Evolutionary conservation across 2,329 filamentous ascomycete species (phyloP).

Genomic region (Hypoxylon sp.): DNA sequence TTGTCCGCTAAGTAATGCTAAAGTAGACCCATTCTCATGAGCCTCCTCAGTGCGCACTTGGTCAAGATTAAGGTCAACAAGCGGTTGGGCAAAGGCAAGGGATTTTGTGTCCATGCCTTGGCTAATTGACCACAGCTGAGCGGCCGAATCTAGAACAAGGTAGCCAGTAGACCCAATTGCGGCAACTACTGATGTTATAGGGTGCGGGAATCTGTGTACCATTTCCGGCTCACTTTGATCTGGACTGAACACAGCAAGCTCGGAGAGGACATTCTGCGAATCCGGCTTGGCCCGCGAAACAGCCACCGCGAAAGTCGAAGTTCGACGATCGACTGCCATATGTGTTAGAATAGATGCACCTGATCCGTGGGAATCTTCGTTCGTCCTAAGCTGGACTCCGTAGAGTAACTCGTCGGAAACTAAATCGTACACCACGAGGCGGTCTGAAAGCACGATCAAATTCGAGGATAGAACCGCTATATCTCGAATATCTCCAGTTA

Average conservation of each 20-base stretch:
- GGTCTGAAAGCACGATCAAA: constrained; percentile 79
- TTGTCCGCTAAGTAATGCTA: constrained; percentile 54
- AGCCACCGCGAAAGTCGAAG: constrained; percentile 75
- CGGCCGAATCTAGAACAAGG: constrained; percentile 79
- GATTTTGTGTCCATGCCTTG: constrained; percentile 69
- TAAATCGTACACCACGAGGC: constrained; percentile 84
- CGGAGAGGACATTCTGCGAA: constrained; percentile 60
- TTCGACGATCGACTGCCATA: constrained; percentile 76
- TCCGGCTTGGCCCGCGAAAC: constrained; percentile 54
- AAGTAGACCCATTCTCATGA: constrained; percentile 48
- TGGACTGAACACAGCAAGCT: constrained; percentile 76
- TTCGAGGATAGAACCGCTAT: constrained; percentile 79
- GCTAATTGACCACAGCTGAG: constrained; percentile 74
- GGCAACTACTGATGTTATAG: constrained; percentile 76
- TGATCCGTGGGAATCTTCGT: constrained; percentile 53
- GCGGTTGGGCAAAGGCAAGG: constrained; percentile 65
- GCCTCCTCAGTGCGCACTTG: constrained; percentile 49
- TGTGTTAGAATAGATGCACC: constrained; percentile 65
- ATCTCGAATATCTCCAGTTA: constrained; percentile 73
- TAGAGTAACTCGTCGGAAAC: constrained; percentile 81
- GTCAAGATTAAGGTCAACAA: constrained; percentile 66
- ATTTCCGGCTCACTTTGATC: constrained; percentile 70
- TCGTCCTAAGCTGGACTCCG: constrained; percentile 66
- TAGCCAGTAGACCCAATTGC: constrained; percentile 76
- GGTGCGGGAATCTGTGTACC: constrained; percentile 66